Evolutionary conservation across 1,284 basidiomycete genomes (phyloP).

Genomic region (Salmacisia buchloeana): DNA sequence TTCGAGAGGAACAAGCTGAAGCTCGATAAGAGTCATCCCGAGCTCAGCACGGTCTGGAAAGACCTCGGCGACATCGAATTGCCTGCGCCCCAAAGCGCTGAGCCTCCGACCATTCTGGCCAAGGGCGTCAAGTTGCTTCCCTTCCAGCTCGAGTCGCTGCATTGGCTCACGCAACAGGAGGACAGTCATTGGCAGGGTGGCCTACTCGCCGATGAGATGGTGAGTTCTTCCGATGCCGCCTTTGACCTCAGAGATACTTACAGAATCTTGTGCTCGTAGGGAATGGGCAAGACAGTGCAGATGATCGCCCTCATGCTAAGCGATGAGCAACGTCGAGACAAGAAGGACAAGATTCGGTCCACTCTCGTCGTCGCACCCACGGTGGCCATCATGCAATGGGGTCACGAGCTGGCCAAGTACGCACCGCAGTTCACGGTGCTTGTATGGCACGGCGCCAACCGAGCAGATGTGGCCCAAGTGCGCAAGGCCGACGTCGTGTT

Average conservation of each 20-base stretch:
- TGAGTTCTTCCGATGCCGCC: neutral
- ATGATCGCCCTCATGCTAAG: constrained; percentile 84
- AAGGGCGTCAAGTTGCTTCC: constrained; percentile 53
- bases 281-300: constrained; percentile 99
- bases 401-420: constrained; percentile 74
- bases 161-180: constrained; percentile 96
- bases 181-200: constrained; percentile 80
- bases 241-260: constrained; percentile 19
- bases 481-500: constrained; percentile 75
- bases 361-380: constrained; percentile 85
- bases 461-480: constrained; percentile 58
- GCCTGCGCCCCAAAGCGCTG: neutral
- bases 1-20: constrained; percentile 21
- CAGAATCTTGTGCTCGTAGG: constrained; percentile 44
- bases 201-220: constrained; percentile 78
- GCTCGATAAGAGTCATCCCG: constrained; percentile 54
- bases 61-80: constrained; percentile 64
- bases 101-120: neutral
- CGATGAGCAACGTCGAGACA: neutral
- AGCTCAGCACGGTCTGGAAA: constrained; percentile 81
- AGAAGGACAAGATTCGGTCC: constrained; percentile 63
- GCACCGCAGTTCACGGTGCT: constrained; percentile 60
- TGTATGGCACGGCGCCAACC: constrained; percentile 78
- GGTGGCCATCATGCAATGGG: constrained; percentile 98
- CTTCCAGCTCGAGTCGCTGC: constrained; percentile 82